phyloP scores from a whole-genome alignment of 495 filamentous ascomycete genomes.

The Penicillium paradoxum region DNA sequence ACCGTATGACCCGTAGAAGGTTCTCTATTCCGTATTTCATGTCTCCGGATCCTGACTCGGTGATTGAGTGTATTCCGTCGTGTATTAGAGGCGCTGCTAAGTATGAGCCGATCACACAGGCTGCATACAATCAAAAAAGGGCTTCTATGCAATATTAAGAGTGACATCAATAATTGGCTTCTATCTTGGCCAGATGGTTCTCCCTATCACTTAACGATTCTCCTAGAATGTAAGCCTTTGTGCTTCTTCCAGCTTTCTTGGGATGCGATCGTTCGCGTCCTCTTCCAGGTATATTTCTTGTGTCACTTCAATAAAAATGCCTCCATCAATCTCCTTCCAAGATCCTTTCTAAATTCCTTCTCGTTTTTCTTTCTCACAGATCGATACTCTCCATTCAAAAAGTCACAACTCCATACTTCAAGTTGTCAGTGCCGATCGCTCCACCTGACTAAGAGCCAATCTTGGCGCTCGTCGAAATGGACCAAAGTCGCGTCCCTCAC shows the following conservation, averaged over 20 bases:
- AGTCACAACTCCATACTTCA: conserved; percentile 3
- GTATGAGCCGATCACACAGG: conserved; percentile 50
- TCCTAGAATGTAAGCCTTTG: neutral
- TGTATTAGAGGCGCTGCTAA: conserved; percentile 40
- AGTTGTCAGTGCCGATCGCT: conserved; percentile 12
- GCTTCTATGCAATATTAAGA: conserved; percentile 46
- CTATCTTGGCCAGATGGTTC: no score
- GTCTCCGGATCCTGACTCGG: conserved; percentile 45
- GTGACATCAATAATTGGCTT: neutral
- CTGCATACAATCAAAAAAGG: conserved; percentile 48
- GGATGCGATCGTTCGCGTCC: no score
- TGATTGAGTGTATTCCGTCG: conserved; percentile 54
- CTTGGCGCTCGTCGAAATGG: conserved; percentile 26
- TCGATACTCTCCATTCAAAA: neutral
- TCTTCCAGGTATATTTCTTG: neutral
- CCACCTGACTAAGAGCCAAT: conserved; percentile 20
- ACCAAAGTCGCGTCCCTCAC: conserved; percentile 18
- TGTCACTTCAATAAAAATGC: neutral
- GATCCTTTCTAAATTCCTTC: no score
- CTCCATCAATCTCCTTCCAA: no score
- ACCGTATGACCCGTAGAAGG: conserved; percentile 46
- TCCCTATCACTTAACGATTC: no score
- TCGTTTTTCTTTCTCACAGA: no score
- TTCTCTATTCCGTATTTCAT: conserved; percentile 64
- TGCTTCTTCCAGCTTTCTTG: neutral